Base-by-base conservation (phyloP, 2,329 filamentous ascomycete genomes). In the Triangularia setosa region DNA sequence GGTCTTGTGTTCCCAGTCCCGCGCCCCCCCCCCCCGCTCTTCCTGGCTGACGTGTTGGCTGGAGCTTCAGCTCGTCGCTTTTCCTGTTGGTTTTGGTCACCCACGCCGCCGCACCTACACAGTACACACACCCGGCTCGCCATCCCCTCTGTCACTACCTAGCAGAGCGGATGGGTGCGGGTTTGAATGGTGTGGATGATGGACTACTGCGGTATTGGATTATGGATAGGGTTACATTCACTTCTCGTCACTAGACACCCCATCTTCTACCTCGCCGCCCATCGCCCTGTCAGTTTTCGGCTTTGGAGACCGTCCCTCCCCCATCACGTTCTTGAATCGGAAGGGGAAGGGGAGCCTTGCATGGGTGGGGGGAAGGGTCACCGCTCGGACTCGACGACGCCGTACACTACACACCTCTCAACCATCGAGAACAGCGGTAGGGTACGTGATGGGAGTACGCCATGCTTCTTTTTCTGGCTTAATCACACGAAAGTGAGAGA, bases 31-130 rank as follows among this genome's bases (percentile, higher is more conserved):
- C 24, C 21, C 52, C 52, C 52, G 40, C 40, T 48, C 16, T 16
- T 23, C n/a, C 40, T 27, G 27, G 58, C 58, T 60, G 40, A 60
- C 58, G 40, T 53, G 58, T 60, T 60, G 58, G 58, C 25, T 60
- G 35, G 40, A 33, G 40, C 58, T 21, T 53, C 52, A 55, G 52
- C 23, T 30, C 53, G 35, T 40, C 14, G 35, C 14, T 40, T 14
- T 35, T 35, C 35, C 35, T 18, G 58, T 60, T 53, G 58, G 58
- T 12, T 54, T 16, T 25, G 21, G 9, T 27, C 57, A n/a, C 21
- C 30, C 35, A 59, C 57, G 14, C 57, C 24, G 30, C 18, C 7
- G 14, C 54, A 30, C 25, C 23, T 27, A 54, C 48, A 52, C 44
- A 54, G 21, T 40, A 18, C 1, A 30, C 55, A 23, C 55, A 57